Percentiles rank a stretch among this genome's conserved stretches.
Conservation (phyloP, 768 basidiomycete species). For the Termitomyces sp. region DNA sequence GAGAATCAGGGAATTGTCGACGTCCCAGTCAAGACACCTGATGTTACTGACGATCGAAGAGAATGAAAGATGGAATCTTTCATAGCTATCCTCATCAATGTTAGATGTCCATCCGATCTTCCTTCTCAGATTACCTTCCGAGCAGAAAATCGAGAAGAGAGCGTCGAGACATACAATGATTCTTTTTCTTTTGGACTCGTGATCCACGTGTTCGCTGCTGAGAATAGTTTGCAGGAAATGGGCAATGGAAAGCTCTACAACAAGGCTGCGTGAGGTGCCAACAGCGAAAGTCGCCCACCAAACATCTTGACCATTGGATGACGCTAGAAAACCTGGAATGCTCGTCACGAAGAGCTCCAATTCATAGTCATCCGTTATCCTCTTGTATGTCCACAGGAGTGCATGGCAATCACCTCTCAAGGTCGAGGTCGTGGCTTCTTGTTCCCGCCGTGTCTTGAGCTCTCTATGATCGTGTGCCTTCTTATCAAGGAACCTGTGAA, state of each 20-base stretch:
- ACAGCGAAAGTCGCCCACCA: constrained; percentile 1
- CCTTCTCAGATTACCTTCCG: neutral
- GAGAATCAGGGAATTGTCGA: neutral
- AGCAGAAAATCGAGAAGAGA: constrained; percentile 1
- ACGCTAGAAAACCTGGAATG: constrained; percentile 4
- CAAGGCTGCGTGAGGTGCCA: neutral
- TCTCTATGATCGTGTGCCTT: neutral
- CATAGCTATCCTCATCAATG: neutral
- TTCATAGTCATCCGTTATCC: constrained; percentile 1
- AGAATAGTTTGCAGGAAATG: neutral
- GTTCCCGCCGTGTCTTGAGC: neutral
- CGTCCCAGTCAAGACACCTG: neutral
- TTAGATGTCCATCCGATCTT: neutral
- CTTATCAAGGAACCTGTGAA: neutral
- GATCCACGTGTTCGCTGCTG: neutral
- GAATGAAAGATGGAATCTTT: neutral
- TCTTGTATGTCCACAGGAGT: constrained; percentile 2
- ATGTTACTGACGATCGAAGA: neutral
- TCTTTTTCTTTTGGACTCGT: neutral
- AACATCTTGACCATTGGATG: neutral
- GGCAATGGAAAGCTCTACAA: neutral
- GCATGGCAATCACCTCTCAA: neutral
- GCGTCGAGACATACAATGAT: neutral
- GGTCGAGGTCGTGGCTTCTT: neutral
- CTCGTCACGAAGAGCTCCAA: constrained; percentile 2